Percentiles rank a stretch among this genome's conserved stretches.
phyloP scores from a whole-genome alignment of 2,329 filamentous ascomycete species.

The Elsinoe fawcettii region DNA sequence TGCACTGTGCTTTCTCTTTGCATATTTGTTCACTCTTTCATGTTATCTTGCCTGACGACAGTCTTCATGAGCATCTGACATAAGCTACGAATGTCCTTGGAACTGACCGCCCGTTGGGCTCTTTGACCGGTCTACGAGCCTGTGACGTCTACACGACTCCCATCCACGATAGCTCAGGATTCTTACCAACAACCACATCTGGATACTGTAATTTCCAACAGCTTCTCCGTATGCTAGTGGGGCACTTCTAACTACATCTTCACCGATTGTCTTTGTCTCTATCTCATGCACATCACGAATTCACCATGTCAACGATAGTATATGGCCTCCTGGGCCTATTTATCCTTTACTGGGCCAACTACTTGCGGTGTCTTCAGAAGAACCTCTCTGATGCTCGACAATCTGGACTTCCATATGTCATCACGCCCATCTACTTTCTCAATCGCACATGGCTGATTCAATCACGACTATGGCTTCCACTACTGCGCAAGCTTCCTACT shows the following conservation, averaged over 20 bases:
- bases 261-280: background rate
- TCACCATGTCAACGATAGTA: constrained; percentile 25
- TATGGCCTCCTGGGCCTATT: constrained; percentile 26
- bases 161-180: background rate
- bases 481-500: constrained; percentile 49
- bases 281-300: background rate
- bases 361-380: constrained; percentile 31
- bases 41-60: background rate
- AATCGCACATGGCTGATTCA: constrained; percentile 51
- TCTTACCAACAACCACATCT: background rate
- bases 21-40: background rate
- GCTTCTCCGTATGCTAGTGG: background rate
- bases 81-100: background rate
- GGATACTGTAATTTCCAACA: background rate
- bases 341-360: constrained; percentile 29
- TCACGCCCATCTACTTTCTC: constrained; percentile 40
- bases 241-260: background rate
- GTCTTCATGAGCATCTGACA: background rate
- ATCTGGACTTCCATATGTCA: constrained; percentile 40
- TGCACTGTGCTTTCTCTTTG: background rate
- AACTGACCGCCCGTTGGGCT: background rate
- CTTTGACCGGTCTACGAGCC: constrained; percentile 8
- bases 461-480: constrained; percentile 46
- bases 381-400: constrained; percentile 40
- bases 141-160: constrained; percentile 1